phyloP scores from a whole-genome alignment of 768 basidiomycete genomes.

The Chiua virens region DNA sequence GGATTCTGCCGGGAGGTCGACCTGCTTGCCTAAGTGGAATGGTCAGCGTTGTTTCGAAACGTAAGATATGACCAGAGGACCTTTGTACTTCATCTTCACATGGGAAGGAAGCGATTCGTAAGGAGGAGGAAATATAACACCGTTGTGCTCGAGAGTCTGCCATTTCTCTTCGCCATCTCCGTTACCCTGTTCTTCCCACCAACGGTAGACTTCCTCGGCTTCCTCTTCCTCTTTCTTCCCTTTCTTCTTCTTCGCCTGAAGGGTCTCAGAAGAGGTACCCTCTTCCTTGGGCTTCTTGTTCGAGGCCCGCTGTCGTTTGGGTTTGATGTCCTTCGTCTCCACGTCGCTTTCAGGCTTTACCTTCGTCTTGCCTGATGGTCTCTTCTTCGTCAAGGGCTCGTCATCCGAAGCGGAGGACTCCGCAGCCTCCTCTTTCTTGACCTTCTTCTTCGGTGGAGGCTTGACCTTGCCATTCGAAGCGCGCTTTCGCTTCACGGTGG shows the following conservation, averaged over 20 bases:
- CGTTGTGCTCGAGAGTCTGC: constrained; percentile 92
- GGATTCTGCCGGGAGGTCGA: constrained; percentile 78
- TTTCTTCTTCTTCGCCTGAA: constrained; percentile 55
- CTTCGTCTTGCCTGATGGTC: constrained; percentile 33
- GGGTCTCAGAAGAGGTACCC: constrained; percentile 35
- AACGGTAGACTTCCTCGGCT: constrained; percentile 70
- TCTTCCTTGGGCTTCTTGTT: constrained; percentile 59
- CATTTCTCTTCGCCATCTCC: constrained; percentile 84
- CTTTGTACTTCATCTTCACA: constrained; percentile 95
- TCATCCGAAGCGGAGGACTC: constrained; percentile 34
- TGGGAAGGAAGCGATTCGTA: constrained; percentile 81
- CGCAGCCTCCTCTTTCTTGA: constrained; percentile 46
- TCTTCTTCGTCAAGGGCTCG: constrained; percentile 33
- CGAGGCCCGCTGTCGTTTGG: constrained; percentile 44
- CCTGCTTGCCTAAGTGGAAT: constrained; percentile 58
- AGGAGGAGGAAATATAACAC: constrained; percentile 93
- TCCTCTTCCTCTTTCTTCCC: constrained; percentile 60
- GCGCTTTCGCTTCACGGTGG: constrained; percentile 46
- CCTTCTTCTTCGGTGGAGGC: constrained; percentile 64
- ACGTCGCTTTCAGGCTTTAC: constrained; percentile 51
- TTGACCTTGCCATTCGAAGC: constrained; percentile 46
- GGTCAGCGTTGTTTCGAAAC: constrained; percentile 15
- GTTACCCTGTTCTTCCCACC: constrained; percentile 82
- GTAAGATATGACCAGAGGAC: constrained; percentile 40
- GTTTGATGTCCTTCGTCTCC: constrained; percentile 43